Conservation (phyloP, 768 basidiomycete species). For the Trametes meyenii region DNA sequence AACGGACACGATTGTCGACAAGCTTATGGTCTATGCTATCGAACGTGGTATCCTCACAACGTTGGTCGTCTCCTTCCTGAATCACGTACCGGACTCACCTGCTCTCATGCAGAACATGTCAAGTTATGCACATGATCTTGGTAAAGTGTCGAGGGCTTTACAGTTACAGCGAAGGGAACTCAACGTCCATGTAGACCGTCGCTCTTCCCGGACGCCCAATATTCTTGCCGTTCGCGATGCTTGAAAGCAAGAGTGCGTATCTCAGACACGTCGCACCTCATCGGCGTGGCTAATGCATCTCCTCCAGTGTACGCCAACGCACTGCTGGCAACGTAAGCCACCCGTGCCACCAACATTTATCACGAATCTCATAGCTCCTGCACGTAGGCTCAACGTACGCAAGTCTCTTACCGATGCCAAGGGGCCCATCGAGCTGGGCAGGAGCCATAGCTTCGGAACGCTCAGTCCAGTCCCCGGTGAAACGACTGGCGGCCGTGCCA, state of each 20-base stretch:
- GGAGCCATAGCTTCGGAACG: no score
- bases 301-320: neutral
- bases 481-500: no score
- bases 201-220: neutral
- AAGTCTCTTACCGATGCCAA: neutral
- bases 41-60: neutral
- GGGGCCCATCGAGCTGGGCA: no score
- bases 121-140: neutral
- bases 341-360: no score
- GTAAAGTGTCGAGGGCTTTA: neutral
- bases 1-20: neutral
- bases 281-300: no score
- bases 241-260: conserved; percentile 3
- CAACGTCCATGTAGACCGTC: neutral
- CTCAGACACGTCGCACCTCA: no score
- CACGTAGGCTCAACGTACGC: neutral
- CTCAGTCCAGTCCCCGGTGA: no score
- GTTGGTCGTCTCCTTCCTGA: neutral
- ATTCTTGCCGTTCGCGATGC: conserved; percentile 5
- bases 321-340: conserved; percentile 3
- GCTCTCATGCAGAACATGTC: neutral
- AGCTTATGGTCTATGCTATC: conserved; percentile 6
- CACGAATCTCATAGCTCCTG: no score
- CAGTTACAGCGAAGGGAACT: neutral
- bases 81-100: no score